Evolutionary conservation across 2,329 filamentous ascomycete species (phyloP).

Genomic region (Teratosphaeriaceae sp.): DNA sequence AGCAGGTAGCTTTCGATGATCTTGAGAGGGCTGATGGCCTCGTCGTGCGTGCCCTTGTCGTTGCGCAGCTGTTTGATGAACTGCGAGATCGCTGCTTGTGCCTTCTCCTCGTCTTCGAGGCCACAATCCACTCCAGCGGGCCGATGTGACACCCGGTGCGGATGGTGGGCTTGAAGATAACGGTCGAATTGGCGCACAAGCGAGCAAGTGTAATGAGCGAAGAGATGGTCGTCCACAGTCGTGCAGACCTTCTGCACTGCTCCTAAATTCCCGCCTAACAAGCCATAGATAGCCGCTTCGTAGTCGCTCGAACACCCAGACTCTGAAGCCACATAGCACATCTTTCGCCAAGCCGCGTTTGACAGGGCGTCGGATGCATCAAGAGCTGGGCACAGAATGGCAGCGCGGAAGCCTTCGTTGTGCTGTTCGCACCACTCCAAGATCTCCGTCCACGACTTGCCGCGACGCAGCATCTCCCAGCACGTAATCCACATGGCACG

Average conservation of each 20-base stretch:
- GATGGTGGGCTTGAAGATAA: conserved; percentile 54
- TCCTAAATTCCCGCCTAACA: conserved; percentile 77
- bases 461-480: conserved; percentile 84
- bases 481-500: conserved; percentile 88
- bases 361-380: conserved; percentile 39
- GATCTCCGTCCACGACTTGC: conserved; percentile 66
- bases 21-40: conserved; percentile 62
- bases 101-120: conserved; percentile 42
- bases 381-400: conserved; percentile 61
- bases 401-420: conserved; percentile 82
- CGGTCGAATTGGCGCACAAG: conserved; percentile 72
- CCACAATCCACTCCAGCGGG: conserved; percentile 60
- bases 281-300: conserved; percentile 82
- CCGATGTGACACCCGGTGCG: conserved; percentile 49
- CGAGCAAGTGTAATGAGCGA: conserved; percentile 81
- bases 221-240: conserved; percentile 81
- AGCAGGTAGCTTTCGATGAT: conserved; percentile 71
- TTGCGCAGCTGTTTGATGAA: conserved; percentile 57
- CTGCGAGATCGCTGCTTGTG: conserved; percentile 27
- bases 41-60: conserved; percentile 48
- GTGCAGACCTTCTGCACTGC: conserved; percentile 71
- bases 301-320: conserved; percentile 66
- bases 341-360: conserved; percentile 56
- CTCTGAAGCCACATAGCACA: conserved; percentile 64
- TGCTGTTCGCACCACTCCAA: conserved; percentile 80